These are phyloP conservation scores for Salisapilia sapeloensis DNA, from an alignment of 352 stramenopile genomes.

Conservation along the genomic window DNA sequence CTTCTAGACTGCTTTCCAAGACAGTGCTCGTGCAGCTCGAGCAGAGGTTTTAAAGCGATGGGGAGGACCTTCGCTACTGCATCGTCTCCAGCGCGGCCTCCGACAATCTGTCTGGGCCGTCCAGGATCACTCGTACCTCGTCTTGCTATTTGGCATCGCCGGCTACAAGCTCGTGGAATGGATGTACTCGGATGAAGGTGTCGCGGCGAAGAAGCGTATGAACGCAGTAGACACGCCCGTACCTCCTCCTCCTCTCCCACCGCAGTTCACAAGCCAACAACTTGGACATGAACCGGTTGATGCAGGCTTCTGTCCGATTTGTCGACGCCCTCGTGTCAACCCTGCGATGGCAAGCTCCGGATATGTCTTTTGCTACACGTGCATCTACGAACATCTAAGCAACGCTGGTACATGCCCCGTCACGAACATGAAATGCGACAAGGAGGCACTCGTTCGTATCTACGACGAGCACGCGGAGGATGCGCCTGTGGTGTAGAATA, in stretches of 20 bases:
- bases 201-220: slow-evolving; percentile 31
- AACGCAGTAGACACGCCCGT: slow-evolving; percentile 33
- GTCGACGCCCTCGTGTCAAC: slow-evolving; percentile 51
- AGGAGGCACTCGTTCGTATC: slow-evolving; percentile 49
- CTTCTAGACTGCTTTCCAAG: slow-evolving; percentile 4
- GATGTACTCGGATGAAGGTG: slow-evolving; percentile 78
- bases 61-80: slow-evolving; percentile 15
- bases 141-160: slow-evolving; percentile 57
- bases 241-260: slow-evolving; percentile 52
- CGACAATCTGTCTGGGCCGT: slow-evolving; percentile 41
- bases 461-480: slow-evolving; percentile 56
- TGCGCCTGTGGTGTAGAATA: neutral
- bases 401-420: slow-evolving; percentile 53
- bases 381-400: slow-evolving; percentile 58
- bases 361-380: slow-evolving; percentile 76
- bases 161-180: slow-evolving; percentile 79
- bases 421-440: slow-evolving; percentile 59
- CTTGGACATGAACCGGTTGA: slow-evolving; percentile 35
- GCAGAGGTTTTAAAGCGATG: slow-evolving; percentile 11
- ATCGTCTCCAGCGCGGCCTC: slow-evolving; percentile 18
- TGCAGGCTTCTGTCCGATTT: slow-evolving; percentile 41
- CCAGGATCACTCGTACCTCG: slow-evolving; percentile 67
- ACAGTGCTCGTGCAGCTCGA: neutral
- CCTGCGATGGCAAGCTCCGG: slow-evolving; percentile 51
- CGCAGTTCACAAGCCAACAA: slow-evolving; percentile 19